These are phyloP conservation scores for Mycena leptocephala DNA, from an alignment of 768 basidiomycete genomes.

Conservation along the genomic window DNA sequence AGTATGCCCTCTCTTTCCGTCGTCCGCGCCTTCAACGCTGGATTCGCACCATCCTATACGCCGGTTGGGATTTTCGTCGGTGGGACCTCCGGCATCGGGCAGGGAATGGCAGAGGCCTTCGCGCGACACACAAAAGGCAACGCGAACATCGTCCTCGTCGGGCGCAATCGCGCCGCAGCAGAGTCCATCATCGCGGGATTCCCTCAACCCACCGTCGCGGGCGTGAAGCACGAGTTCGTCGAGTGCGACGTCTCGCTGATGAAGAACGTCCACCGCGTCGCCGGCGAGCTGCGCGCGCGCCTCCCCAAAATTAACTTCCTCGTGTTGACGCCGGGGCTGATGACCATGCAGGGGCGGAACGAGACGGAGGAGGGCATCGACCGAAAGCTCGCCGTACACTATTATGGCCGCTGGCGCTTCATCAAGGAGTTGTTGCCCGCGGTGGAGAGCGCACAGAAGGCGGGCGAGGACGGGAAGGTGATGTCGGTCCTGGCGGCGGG, in stretches of 20 bases:
- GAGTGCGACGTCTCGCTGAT: conserved; percentile 67
- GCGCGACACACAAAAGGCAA: conserved; percentile 65
- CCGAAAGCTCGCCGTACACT: conserved; percentile 60
- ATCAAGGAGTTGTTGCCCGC: conserved; percentile 61
- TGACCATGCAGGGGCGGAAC: conserved; percentile 54
- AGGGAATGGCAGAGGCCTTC: conserved; percentile 62
- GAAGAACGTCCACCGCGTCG: conserved; percentile 60
- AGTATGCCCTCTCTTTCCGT: conserved; percentile 48
- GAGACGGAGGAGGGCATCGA: conserved; percentile 66
- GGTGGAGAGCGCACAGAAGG: conserved; percentile 60
- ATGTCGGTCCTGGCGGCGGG: conserved; percentile 60
- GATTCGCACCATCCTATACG: conserved; percentile 40
- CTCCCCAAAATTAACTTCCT: conserved; percentile 69
- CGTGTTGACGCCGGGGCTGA: conserved; percentile 61
- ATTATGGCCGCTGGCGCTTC: conserved; percentile 70
- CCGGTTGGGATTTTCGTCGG: conserved; percentile 60
- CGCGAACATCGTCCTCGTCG: conserved; percentile 68
- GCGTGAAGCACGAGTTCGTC: conserved; percentile 61
- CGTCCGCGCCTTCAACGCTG: conserved; percentile 51
- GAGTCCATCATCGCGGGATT: conserved; percentile 61
- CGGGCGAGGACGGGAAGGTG: conserved; percentile 66
- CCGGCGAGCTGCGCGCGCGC: conserved; percentile 45
- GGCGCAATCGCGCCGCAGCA: conserved; percentile 66
- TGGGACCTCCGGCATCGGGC: conserved; percentile 66
- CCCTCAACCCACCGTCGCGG: conserved; percentile 48